These are phyloP conservation scores for Petunia secreta DNA, from an alignment of 257 asterid genomes.

Conservation along the genomic window DNA sequence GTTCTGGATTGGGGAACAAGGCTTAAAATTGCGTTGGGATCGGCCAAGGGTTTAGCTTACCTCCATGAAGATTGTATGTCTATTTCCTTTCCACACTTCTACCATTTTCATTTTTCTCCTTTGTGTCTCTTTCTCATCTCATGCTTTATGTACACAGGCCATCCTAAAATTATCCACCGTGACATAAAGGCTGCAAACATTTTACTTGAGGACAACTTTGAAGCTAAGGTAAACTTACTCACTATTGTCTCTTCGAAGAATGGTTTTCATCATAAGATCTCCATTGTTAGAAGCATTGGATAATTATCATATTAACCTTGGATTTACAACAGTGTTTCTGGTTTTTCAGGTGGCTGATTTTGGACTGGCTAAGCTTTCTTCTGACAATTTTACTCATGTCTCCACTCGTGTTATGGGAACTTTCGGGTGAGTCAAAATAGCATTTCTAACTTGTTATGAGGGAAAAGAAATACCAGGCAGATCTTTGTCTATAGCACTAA, in stretches of 20 bases:
- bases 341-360: conserved; percentile 86
- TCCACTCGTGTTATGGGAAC: conserved; percentile 99
- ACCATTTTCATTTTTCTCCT: neutral
- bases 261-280: neutral
- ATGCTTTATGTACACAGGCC: conserved; percentile 40
- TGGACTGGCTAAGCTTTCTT: conserved; percentile 90
- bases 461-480: conserved; percentile 12
- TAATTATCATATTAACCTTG: neutral
- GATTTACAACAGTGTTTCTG: conserved; percentile 4
- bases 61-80: conserved; percentile 89
- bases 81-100: neutral
- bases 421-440: conserved; percentile 61
- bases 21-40: conserved; percentile 86
- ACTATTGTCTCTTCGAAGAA: neutral
- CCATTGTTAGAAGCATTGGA: neutral
- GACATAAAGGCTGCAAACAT: conserved; percentile 62
- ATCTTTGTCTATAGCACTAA: neutral
- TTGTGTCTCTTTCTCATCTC: neutral
- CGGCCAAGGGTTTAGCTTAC: conserved; percentile 92
- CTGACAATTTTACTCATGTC: conserved; percentile 83
- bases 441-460: conserved; percentile 18
- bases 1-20: conserved; percentile 78
- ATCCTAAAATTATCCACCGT: conserved; percentile 60
- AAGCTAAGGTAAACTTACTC: conserved; percentile 52
- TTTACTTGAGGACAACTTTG: conserved; percentile 52